phyloP scores from a whole-genome alignment of 768 basidiomycete genomes.

The Collybia sp. region DNA sequence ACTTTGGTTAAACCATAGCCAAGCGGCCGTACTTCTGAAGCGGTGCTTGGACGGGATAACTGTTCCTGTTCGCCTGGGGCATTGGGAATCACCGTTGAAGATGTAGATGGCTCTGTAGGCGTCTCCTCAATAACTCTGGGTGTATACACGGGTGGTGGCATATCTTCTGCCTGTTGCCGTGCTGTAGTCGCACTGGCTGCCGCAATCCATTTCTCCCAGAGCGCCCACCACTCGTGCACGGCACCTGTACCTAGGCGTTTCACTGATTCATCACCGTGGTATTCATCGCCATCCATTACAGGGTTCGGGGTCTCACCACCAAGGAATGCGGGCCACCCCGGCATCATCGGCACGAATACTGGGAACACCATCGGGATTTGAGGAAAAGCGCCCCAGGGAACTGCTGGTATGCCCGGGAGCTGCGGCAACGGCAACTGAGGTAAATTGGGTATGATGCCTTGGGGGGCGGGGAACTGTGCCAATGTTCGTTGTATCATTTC shows the following conservation, averaged over 20 bases:
- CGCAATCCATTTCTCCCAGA: slow-evolving; percentile 76
- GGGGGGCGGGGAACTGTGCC: slow-evolving; percentile 57
- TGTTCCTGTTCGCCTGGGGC: slow-evolving; percentile 8
- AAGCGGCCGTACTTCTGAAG: slow-evolving; percentile 31
- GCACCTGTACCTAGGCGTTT: slow-evolving; percentile 36
- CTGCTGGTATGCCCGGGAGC: slow-evolving; percentile 63
- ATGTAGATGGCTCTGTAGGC: slow-evolving; percentile 6
- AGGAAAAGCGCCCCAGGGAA: slow-evolving; percentile 58
- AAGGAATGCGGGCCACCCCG: slow-evolving; percentile 62
- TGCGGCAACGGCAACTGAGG: slow-evolving; percentile 48
- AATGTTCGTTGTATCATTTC: slow-evolving; percentile 76
- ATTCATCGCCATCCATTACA: slow-evolving; percentile 21
- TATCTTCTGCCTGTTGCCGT: slow-evolving; percentile 40
- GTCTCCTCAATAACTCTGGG: slow-evolving; percentile 40
- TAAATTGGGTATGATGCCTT: slow-evolving; percentile 39
- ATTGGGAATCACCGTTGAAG: slow-evolving; percentile 5
- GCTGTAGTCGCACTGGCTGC: slow-evolving; percentile 46
- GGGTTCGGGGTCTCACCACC: slow-evolving; percentile 34
- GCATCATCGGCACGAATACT: slow-evolving; percentile 63
- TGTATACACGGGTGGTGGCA: slow-evolving; percentile 72
- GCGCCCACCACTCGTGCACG: slow-evolving; percentile 60
- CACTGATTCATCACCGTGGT: slow-evolving; percentile 27
- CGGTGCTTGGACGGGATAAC: slow-evolving; percentile 14
- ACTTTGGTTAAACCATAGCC: slow-evolving; percentile 45
- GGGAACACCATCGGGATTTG: slow-evolving; percentile 80